phyloP scores from a whole-genome alignment of 805 yeast genomes.

The Ogataea saltuana region DNA sequence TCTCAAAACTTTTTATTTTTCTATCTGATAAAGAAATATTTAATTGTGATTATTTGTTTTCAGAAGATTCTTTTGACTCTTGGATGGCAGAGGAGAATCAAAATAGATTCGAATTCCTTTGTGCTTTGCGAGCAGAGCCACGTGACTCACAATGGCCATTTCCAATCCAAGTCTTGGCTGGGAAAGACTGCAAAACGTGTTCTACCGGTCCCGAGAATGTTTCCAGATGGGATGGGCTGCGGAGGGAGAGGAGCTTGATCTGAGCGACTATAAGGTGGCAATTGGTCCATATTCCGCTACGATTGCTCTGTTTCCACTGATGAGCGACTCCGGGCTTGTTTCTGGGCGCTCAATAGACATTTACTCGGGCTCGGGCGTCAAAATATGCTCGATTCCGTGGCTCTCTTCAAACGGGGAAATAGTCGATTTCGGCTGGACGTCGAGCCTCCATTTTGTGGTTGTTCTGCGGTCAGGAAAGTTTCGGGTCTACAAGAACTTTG shows the following conservation, averaged over 20 bases:
- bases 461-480: constrained; percentile 53
- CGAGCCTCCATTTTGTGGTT: constrained; percentile 55
- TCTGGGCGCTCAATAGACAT: constrained; percentile 28
- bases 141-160: constrained; percentile 2
- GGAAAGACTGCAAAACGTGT: constrained; percentile 76
- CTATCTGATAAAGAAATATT: too few species aligned
- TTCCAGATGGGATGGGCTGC: constrained; percentile 52
- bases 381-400: constrained; percentile 39
- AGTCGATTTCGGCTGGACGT: constrained; percentile 53
- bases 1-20: too few species aligned
- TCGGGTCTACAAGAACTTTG: constrained; percentile 63
- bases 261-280: constrained; percentile 46
- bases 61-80: too few species aligned
- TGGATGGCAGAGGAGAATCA: too few species aligned
- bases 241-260: constrained; percentile 31
- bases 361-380: constrained; percentile 37
- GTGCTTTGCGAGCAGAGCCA: not conserved
- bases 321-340: constrained; percentile 5
- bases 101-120: too few species aligned
- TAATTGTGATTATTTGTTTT: too few species aligned
- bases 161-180: constrained; percentile 47
- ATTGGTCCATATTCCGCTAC: constrained; percentile 56
- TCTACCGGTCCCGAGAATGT: constrained; percentile 62
- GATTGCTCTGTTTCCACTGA: constrained; percentile 48
- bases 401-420: constrained; percentile 53